phyloP scores from a whole-genome alignment of 2,329 filamentous ascomycete species.

The Knufia fluminis region DNA sequence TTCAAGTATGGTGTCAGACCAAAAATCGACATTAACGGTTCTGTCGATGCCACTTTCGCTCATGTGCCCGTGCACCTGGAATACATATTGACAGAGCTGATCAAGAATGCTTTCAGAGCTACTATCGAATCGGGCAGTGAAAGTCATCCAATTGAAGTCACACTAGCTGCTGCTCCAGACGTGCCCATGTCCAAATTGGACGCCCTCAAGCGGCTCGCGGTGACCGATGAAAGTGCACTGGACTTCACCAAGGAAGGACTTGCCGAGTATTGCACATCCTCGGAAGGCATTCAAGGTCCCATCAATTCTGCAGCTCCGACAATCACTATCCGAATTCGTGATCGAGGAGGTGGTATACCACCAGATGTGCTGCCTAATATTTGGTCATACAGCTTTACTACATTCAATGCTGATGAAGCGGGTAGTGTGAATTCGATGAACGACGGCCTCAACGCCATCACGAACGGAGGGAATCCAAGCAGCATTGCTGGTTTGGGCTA shows the following conservation, averaged over 20 bases:
- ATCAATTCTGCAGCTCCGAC: constrained; percentile 54
- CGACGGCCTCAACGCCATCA: constrained; percentile 67
- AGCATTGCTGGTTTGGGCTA: constrained; percentile 92
- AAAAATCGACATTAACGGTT: constrained; percentile 68
- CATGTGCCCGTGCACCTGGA: constrained; percentile 94
- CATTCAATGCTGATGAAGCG: constrained; percentile 64
- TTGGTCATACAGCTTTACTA: constrained; percentile 97
- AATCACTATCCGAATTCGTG: constrained; percentile 89
- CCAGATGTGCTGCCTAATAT: constrained; percentile 77
- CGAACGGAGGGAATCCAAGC: constrained; percentile 61
- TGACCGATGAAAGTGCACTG: constrained; percentile 17
- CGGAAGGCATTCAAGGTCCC: constrained; percentile 16
- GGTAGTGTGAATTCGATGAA: constrained; percentile 34
- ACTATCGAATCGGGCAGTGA: constrained; percentile 77
- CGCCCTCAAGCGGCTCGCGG: constrained; percentile 17
- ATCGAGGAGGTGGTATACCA: constrained; percentile 86
- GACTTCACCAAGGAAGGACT: constrained; percentile 22
- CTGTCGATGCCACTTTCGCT: constrained; percentile 79
- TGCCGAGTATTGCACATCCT: constrained; percentile 19
- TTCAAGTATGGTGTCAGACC: constrained; percentile 88
- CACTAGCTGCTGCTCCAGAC: constrained; percentile 65
- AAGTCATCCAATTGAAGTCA: constrained; percentile 77
- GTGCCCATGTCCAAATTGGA: constrained; percentile 29
- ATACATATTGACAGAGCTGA: constrained; percentile 90
- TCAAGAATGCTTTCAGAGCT: constrained; percentile 94